Percentiles rank a stretch among this genome's conserved stretches.
phyloP scores from a whole-genome alignment of 2,329 filamentous ascomycete genomes.

The Pseudogymnoascus sp. region DNA sequence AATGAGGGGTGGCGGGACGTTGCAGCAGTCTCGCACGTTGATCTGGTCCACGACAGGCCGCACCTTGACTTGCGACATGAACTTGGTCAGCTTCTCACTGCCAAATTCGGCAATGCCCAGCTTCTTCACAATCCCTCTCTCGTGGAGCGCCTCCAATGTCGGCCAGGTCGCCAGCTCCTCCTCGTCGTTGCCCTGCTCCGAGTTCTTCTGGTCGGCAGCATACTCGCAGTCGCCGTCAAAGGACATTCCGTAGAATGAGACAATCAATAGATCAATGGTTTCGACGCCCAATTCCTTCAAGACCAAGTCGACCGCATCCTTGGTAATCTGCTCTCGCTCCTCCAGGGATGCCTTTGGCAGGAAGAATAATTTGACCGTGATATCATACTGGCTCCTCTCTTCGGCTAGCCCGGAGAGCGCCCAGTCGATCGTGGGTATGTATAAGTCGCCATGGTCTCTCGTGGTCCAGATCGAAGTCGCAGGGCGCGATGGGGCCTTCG shows the following conservation, averaged over 20 bases:
- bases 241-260: slow-evolving; percentile 85
- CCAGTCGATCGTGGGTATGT: slow-evolving; percentile 72
- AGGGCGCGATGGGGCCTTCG: slow-evolving; percentile 25
- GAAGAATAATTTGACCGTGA: slow-evolving; percentile 93
- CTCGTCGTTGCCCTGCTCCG: slow-evolving; percentile 54
- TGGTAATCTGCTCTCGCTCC: slow-evolving; percentile 60
- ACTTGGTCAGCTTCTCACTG: slow-evolving; percentile 68
- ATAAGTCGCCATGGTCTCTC: slow-evolving; percentile 51
- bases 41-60: slow-evolving; percentile 87
- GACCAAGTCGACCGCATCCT: slow-evolving; percentile 73
- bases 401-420: slow-evolving; percentile 64
- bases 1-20: slow-evolving; percentile 80
- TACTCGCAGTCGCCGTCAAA: slow-evolving; percentile 91
- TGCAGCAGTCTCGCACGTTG: slow-evolving; percentile 92
- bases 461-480: slow-evolving; percentile 57
- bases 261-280: slow-evolving; percentile 78
- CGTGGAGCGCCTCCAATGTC: slow-evolving; percentile 64
- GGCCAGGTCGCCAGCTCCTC: slow-evolving; percentile 63
- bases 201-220: slow-evolving; percentile 56
- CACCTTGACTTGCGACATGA: slow-evolving; percentile 62
- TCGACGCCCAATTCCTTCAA: slow-evolving; percentile 67
- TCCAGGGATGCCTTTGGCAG: slow-evolving; percentile 61
- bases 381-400: slow-evolving; percentile 78
- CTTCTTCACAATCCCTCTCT: slow-evolving; percentile 60
- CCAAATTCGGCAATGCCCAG: slow-evolving; percentile 91